These are phyloP conservation scores for Talaromyces sp. DNA, from an alignment of 2,329 filamentous ascomycete species.

Conservation along the genomic window DNA sequence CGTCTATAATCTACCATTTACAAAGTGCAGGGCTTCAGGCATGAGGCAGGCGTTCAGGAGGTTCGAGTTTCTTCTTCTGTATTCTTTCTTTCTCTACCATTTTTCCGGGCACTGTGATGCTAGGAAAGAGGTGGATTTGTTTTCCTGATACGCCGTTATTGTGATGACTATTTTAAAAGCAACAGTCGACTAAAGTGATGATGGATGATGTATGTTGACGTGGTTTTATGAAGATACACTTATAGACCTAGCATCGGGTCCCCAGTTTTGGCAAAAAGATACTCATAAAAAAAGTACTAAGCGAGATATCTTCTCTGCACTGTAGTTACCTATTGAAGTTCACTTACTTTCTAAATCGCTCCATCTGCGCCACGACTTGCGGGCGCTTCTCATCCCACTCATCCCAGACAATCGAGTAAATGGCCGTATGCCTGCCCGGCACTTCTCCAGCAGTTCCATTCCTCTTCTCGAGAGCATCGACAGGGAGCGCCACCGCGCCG, in stretches of 20 bases:
- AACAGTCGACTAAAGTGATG: background rate
- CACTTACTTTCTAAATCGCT: background rate
- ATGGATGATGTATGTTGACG: background rate
- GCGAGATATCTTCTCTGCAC: background rate
- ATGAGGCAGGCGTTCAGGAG: constrained; percentile 40
- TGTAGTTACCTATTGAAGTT: too few species aligned
- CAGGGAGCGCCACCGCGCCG: background rate
- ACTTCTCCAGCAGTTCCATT: constrained; percentile 10
- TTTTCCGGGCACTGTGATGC: background rate
- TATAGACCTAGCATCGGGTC: background rate
- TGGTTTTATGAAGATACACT: background rate
- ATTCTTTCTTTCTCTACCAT: constrained; percentile 12
- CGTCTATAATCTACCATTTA: constrained; percentile 13
- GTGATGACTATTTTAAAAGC: background rate
- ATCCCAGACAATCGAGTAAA: constrained; percentile 12
- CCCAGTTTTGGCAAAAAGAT: background rate
- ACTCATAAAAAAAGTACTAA: background rate
- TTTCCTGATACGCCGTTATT: background rate
- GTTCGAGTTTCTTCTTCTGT: constrained; percentile 26
- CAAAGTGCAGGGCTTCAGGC: constrained; percentile 25
- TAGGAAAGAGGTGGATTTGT: background rate
- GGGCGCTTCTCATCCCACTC: constrained; percentile 12
- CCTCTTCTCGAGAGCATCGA: constrained; percentile 9
- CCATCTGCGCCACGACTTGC: constrained; percentile 10
- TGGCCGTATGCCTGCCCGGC: constrained; percentile 13